Base-by-base conservation (phyloP, 306 rosid genomes). In the Alnus glutinosa region DNA sequence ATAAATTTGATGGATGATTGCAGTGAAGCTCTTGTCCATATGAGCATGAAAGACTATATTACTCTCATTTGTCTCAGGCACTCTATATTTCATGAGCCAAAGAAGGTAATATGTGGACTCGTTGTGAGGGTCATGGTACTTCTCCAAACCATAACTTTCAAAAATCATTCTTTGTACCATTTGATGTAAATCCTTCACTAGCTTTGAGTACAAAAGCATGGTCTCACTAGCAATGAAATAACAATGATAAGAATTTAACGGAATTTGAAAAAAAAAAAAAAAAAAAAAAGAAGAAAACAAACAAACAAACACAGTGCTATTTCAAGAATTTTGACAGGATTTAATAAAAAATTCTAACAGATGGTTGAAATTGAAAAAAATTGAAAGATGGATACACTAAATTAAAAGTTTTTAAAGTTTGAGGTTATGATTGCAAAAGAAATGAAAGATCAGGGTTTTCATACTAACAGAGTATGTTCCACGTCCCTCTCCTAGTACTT, bases 111-210 rank as follows among this genome's bases (percentile, higher is more conserved):
- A 69, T 2, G 83, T 69, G 9, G 77, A 69, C 49, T 49, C 83
- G 3, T 59, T 46, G 59, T 62, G 77, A 18, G 86, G 42, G 1
- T 76, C 84, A 57, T 14, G 67, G 6, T 58, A 59, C 70, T 62
- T 71, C 19, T 75, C 57, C 5, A 82, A 78, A 6, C 88, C 90
- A 55, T 87, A 87, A 74, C 83, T 74, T 15, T 84, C 90, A 4
- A 81, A 79, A 63, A 87, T 73, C 85, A 84, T 87, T 79, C 70
- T 79, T 47, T 84, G 82, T 70, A 78, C 78, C 52, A 77, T 49
- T 61, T 77, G 70, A 28, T 70, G 75, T 54, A 87, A 18, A 23
- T 87, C 85, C 9, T 46, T 71, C 69, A 87, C 51, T 51, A 55
- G 36, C 48, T 61, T 73, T 28, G 90, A 77, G 74, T 59, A 84